Evolutionary conservation across 805 yeast genomes (phyloP), one percentile per base, ranked within the genome.

Genomic region (Crinitomyces ghanaensis): DNA sequence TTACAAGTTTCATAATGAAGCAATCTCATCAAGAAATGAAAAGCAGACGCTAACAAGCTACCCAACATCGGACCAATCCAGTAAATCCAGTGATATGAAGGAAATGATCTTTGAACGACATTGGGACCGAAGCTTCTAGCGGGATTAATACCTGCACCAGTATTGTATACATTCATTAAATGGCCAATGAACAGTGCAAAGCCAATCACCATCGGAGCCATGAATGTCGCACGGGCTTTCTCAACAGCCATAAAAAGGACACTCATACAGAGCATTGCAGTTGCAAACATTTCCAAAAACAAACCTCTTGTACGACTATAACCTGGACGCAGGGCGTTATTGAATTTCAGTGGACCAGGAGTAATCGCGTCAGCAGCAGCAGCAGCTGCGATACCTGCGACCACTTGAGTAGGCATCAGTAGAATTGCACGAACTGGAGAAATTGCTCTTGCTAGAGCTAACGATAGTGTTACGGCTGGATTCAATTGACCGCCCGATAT

Each of bases 121-220:
- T 76, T 70, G 34, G 94, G 93, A 51, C 95, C 95, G 37, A 83
- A 70, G 21, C 82, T 64, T 66, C 95, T 74, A 29, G 95, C 94
- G 37, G 94, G 94, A 68, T 83, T 83, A 51, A 82, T 65, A 54
- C 94, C 94, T 25, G 93, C 93, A 55, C 94, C 94, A 32, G 93
- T 80, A 65, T 71, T 78, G 70, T 68, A 78, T 36, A 84, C 81
- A 53, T 79, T 70, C 47, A 81, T 67, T 65, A 83, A 70, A 56
- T 83, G 93, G 31, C 78, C 93, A 48, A 82, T 62, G 63, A 83
- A 78, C 46, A 83, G 66, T 19, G 93, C 71, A 36, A 83, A 56
- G 57, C 95, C 95, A 59, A 83, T 83, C 52, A 68, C 80, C 39
- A 80, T 66, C 37, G 94, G 91, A 33, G 93, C 93, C 61, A 77